These are phyloP conservation scores for Ogataea methylovora DNA, from an alignment of 805 yeast species.

Conservation along the genomic window DNA sequence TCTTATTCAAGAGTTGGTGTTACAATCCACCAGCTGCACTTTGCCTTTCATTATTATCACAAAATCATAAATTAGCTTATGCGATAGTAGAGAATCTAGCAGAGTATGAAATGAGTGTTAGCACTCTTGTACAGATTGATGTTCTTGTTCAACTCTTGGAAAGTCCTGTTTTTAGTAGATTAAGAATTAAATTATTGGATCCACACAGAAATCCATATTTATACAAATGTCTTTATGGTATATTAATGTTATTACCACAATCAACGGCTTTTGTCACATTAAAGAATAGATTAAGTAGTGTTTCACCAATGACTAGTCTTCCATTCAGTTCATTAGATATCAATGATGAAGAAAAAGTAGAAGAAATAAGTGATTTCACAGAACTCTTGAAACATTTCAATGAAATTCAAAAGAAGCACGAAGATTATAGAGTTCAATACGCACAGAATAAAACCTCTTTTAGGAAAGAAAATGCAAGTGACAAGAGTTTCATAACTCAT, in stretches of 20 bases:
- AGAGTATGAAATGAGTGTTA: conserved; percentile 73
- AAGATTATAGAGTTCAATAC: conserved; percentile 6
- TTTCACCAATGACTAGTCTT: conserved; percentile 29
- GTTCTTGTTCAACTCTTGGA: conserved; percentile 84
- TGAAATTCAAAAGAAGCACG: conserved; percentile 37
- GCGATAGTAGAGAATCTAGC: conserved; percentile 75
- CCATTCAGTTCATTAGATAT: not conserved
- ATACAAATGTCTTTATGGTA: conserved; percentile 84
- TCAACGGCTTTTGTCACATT: conserved; percentile 82
- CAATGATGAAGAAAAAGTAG: not conserved
- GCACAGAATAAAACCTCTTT: not conserved
- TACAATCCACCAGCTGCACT: conserved; percentile 84
- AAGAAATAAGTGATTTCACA: not conserved
- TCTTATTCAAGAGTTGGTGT: conserved; percentile 86
- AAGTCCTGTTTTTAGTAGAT: conserved; percentile 83
- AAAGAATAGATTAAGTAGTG: conserved; percentile 64
- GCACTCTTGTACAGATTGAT: conserved; percentile 79
- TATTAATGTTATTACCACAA: conserved; percentile 90
- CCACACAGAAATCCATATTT: conserved; percentile 77
- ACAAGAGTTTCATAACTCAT: no score
- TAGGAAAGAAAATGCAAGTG: not conserved
- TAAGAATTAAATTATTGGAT: conserved; percentile 81
- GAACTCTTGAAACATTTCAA: conserved; percentile 36
- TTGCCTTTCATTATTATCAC: conserved; percentile 77
- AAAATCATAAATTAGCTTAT: conserved; percentile 82